These are phyloP conservation scores for Baorangia bicolor DNA, from an alignment of 768 basidiomycete genomes.

Conservation along the genomic window DNA sequence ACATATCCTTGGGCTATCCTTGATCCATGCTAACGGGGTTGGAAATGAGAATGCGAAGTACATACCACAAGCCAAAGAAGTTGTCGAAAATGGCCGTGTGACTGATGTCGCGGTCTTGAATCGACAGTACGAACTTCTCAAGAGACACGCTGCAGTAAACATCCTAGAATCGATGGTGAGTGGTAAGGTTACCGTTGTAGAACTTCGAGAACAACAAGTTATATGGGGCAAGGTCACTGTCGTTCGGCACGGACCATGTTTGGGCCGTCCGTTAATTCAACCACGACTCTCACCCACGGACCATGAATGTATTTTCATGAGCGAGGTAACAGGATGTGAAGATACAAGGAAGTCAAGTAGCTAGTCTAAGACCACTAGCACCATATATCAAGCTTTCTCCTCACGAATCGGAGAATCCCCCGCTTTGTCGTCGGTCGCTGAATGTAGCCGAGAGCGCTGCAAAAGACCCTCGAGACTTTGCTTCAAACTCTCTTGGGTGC, in stretches of 20 bases:
- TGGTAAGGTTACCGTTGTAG: background rate
- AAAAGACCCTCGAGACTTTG: constrained; percentile 24
- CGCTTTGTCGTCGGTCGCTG: background rate
- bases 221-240: background rate
- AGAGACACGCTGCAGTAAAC: constrained; percentile 1
- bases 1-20: constrained; percentile 18
- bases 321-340: background rate
- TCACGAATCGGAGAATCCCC: background rate
- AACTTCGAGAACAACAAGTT: background rate
- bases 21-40: background rate
- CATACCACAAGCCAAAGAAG: constrained; percentile 18
- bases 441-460: constrained; percentile 7
- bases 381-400: background rate
- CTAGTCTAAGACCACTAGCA: background rate
- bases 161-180: background rate
- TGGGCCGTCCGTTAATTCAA: background rate
- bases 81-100: constrained; percentile 24
- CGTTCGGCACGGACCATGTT: constrained; percentile 20
- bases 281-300: background rate
- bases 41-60: background rate
- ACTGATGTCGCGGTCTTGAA: constrained; percentile 9
- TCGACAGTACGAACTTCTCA: constrained; percentile 3
- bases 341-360: background rate
- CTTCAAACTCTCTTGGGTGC: constrained; percentile 18
- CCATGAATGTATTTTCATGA: background rate